These are phyloP conservation scores for Metroxylon sagu DNA, from an alignment of 176 grass and related monocot genomes.

Conservation along the genomic window DNA sequence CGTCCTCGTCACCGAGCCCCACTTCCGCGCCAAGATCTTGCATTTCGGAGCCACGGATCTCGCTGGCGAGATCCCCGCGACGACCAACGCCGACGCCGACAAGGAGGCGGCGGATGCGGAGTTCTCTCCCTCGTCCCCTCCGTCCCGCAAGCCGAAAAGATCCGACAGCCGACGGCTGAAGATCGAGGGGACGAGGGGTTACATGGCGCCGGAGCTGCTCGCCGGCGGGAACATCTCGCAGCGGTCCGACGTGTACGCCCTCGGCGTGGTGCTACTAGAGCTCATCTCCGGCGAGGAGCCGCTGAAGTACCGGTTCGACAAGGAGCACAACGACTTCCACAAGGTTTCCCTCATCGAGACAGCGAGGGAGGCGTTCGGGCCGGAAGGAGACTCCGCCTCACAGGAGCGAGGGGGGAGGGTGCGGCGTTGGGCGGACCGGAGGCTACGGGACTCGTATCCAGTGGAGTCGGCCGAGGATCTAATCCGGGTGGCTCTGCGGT, in stretches of 20 bases:
- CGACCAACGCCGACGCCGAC: background rate
- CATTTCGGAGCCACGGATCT: conserved; percentile 46
- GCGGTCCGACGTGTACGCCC: conserved; percentile 44
- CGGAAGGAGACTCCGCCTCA: conserved; percentile 1
- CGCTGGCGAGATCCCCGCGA: background rate
- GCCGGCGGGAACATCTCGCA: background rate
- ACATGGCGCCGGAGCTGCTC: conserved; percentile 33
- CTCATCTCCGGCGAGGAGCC: conserved; percentile 49
- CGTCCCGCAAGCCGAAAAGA: background rate
- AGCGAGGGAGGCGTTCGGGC: conserved; percentile 25
- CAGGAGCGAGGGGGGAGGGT: conserved; percentile 23
- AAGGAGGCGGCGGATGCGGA: background rate
- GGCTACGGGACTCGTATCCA: conserved; percentile 67
- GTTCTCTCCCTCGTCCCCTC: too few species aligned
- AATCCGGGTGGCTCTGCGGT: conserved; percentile 45
- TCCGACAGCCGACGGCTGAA: conserved; percentile 9
- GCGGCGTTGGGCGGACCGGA: conserved; percentile 48
- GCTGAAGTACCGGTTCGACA: conserved; percentile 38
- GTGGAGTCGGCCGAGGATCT: conserved; percentile 36
- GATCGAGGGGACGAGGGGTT: conserved; percentile 19
- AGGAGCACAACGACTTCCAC: conserved; percentile 30
- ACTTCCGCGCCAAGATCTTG: conserved; percentile 42
- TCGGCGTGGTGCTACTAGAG: conserved; percentile 56
- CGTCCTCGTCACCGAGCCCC: conserved; percentile 40
- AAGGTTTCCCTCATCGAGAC: conserved; percentile 42